A percentile compares a stretch with the other conserved stretches of the same genome.
Conservation (phyloP, 169 alveolate species). For the Perkinsus olseni region DNA sequence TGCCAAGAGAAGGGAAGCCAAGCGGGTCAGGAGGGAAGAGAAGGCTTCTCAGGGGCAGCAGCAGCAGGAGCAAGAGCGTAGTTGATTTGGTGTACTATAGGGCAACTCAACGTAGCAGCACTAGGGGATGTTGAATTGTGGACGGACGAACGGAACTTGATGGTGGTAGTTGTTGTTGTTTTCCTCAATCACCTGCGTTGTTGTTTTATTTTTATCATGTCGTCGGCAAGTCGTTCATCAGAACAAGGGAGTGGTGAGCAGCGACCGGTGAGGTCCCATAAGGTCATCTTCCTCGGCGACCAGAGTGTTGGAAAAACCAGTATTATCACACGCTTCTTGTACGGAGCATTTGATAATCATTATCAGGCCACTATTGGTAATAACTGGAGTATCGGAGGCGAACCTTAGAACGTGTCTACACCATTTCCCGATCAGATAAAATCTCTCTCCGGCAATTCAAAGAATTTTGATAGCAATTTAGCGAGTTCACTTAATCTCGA, state of each 20-base stretch:
- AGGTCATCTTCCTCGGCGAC: conserved; percentile 49
- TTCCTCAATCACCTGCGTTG: not conserved
- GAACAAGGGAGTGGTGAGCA: not conserved
- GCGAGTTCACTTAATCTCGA: no score
- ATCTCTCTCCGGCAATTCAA: no score
- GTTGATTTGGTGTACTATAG: no score
- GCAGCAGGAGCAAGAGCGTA: not conserved
- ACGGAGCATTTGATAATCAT: conserved; percentile 81
- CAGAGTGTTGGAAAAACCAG: conserved; percentile 89
- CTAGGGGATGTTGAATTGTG: no score
- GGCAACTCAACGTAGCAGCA: no score
- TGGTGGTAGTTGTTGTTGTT: no score
- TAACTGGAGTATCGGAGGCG: not conserved
- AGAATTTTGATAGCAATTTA: no score
- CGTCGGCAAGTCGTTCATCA: not conserved
- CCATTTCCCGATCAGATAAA: no score
- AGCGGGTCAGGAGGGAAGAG: not conserved
- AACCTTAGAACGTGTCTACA: no score
- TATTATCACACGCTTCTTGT: conserved; percentile 85
- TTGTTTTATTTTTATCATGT: not conserved
- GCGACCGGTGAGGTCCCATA: not conserved
- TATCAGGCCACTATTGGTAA: conserved; percentile 70
- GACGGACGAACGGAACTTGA: no score
- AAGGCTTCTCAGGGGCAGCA: not conserved
- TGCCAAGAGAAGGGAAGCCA: not conserved